Evolutionary conservation across 371 early-diverging fungal species (phyloP).

Genomic region (Mucor indicus): DNA sequence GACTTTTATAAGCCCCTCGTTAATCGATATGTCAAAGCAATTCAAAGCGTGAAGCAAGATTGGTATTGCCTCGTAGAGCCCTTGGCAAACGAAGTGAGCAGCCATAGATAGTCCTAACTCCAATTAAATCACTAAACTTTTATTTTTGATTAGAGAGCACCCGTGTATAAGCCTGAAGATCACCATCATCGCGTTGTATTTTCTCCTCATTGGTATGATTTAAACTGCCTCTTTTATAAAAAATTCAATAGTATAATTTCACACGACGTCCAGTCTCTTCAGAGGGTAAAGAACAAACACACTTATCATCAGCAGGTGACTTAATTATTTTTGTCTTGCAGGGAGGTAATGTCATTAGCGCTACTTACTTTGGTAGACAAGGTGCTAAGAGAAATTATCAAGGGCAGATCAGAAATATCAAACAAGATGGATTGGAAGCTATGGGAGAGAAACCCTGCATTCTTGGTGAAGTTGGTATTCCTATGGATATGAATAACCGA

Average conservation of each 20-base stretch:
- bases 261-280: constrained; percentile 73
- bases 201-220: constrained; percentile 39
- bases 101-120: too few species aligned
- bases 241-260: constrained; percentile 70
- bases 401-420: constrained; percentile 70
- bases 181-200: constrained; percentile 63
- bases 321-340: constrained; percentile 7
- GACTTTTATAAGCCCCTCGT: constrained; percentile 74
- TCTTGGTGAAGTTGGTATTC: constrained; percentile 84
- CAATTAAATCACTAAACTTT: too few species aligned
- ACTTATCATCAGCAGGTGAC: not conserved
- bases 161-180: constrained; percentile 53
- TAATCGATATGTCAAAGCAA: constrained; percentile 55
- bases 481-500: constrained; percentile 80
- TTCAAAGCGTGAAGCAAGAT: constrained; percentile 53
- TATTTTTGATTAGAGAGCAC: constrained; percentile 67
- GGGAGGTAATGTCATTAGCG: constrained; percentile 68
- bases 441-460: constrained; percentile 69
- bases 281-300: constrained; percentile 46
- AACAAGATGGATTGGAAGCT: constrained; percentile 51
- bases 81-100: constrained; percentile 62
- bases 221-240: constrained; percentile 74
- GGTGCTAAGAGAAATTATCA: constrained; percentile 78
- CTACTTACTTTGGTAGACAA: constrained; percentile 76
- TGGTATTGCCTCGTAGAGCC: constrained; percentile 75